Percentiles rank a stretch among this genome's conserved stretches.
These are phyloP conservation scores for Boechera retrofracta DNA, from an alignment of 345 rosid genomes.

Conservation along the genomic window DNA sequence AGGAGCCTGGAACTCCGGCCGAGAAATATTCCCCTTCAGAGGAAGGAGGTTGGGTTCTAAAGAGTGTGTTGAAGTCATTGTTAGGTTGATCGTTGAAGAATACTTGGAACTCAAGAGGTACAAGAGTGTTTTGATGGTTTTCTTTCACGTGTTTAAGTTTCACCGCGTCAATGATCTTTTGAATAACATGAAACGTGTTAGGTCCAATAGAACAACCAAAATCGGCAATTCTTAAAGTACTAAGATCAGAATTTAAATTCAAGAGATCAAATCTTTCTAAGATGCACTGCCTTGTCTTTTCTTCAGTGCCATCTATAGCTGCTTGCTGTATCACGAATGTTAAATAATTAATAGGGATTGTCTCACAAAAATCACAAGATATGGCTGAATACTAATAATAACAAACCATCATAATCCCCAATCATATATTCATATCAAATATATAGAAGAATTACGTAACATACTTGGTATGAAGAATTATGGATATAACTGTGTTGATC, in stretches of 20 bases:
- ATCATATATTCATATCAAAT: not conserved
- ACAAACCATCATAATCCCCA: not conserved
- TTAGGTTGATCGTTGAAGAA: not conserved
- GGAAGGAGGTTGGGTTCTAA: conserved; percentile 31
- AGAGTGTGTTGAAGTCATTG: conserved; percentile 46
- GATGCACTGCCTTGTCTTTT: conserved; percentile 16
- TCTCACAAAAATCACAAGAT: not conserved
- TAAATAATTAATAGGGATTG: not conserved
- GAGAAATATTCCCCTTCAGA: conserved; percentile 1
- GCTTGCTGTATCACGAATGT: conserved; percentile 27
- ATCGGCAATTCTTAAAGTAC: conserved; percentile 15
- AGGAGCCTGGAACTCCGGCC: conserved; percentile 44
- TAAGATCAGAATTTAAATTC: not conserved
- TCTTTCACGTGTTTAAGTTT: not conserved
- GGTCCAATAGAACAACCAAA: conserved; percentile 36
- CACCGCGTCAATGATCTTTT: conserved; percentile 29
- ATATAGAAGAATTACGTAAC: not conserved
- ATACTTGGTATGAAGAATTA: conserved; percentile 24
- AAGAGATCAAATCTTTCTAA: conserved; percentile 2
- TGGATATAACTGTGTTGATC: conserved; percentile 18
- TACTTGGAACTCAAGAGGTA: not conserved
- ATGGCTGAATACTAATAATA: not conserved
- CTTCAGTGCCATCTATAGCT: not conserved
- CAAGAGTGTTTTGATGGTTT: not conserved
- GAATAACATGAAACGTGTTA: conserved; percentile 28